Percentiles rank a stretch among this genome's conserved stretches.
Conservation (phyloP, 179 eudicot species). For the Silene noctiflora region DNA sequence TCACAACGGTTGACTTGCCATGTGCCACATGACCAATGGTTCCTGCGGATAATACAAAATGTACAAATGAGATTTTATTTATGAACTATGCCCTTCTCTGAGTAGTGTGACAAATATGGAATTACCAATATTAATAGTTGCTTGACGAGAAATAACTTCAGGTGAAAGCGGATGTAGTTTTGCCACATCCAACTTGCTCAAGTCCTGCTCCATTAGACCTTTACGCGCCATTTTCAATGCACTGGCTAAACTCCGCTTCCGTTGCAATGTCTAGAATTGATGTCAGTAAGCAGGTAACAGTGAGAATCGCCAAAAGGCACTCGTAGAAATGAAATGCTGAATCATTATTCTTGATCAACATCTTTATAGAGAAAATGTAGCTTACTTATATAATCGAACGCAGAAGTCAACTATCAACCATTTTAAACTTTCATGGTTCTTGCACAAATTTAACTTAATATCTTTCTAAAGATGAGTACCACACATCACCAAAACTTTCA, state of each 20-base stretch:
- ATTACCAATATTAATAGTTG: conserved; percentile 85
- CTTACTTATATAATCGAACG: too few relatives aligned
- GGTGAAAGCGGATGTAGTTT: conserved; percentile 84
- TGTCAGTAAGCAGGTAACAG: neutral
- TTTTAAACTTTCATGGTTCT: too few relatives aligned
- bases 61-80: neutral
- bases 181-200: conserved; percentile 87
- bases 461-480: too few relatives aligned
- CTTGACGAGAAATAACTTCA: conserved; percentile 95
- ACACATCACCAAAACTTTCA: too few relatives aligned
- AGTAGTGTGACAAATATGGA: neutral
- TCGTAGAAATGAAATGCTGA: neutral
- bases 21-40: conserved; percentile 99
- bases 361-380: neutral
- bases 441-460: too few relatives aligned
- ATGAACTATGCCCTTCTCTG: neutral
- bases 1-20: conserved; percentile 95
- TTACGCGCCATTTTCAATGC: conserved; percentile 61
- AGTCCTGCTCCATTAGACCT: conserved; percentile 96
- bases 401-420: too few relatives aligned
- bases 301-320: too few relatives aligned
- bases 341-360: neutral
- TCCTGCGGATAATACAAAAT: conserved; percentile 37
- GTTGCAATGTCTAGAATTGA: conserved; percentile 11
- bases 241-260: neutral